Conservation (phyloP, 345 rosid genomes). For the Eucalyptus cloeziana region DNA sequence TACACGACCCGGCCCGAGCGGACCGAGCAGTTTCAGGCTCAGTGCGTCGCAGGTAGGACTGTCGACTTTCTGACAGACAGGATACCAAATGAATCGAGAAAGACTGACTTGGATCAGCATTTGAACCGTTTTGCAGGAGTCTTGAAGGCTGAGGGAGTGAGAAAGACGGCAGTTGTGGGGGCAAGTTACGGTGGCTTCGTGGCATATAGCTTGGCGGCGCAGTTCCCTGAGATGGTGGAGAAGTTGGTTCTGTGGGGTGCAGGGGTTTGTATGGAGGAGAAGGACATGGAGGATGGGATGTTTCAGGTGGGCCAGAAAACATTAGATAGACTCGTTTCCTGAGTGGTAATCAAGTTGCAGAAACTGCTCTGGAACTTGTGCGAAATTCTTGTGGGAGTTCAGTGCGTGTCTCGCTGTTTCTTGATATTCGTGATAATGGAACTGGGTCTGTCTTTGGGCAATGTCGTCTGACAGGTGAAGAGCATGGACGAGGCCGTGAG, state of each 20-base stretch:
- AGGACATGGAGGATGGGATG: conserved; percentile 3
- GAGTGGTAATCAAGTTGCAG: not conserved
- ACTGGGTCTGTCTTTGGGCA: not conserved
- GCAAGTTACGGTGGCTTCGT: conserved; percentile 11
- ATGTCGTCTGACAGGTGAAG: not conserved
- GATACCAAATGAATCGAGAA: not conserved
- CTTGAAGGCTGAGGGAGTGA: not conserved
- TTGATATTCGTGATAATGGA: not conserved
- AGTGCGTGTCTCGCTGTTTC: not conserved
- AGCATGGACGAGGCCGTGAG: conserved; percentile 3
- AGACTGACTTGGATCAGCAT: not conserved
- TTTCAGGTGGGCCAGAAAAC: not conserved
- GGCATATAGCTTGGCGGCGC: conserved; percentile 6
- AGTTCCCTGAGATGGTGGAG: conserved; percentile 6
- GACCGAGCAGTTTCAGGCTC: not conserved
- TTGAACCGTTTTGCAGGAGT: not conserved
- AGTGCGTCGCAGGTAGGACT: not conserved
- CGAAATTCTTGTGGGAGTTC: not conserved
- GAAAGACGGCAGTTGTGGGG: not conserved
- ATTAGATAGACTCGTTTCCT: not conserved
- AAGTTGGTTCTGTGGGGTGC: conserved; percentile 1
- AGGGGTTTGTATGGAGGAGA: conserved; percentile 8
- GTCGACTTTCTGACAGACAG: not conserved
- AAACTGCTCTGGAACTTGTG: not conserved
- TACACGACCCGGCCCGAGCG: not conserved